Evolutionary conservation across 768 basidiomycete genomes (phyloP).

Genomic region (Sistotremastrum suecicum): DNA sequence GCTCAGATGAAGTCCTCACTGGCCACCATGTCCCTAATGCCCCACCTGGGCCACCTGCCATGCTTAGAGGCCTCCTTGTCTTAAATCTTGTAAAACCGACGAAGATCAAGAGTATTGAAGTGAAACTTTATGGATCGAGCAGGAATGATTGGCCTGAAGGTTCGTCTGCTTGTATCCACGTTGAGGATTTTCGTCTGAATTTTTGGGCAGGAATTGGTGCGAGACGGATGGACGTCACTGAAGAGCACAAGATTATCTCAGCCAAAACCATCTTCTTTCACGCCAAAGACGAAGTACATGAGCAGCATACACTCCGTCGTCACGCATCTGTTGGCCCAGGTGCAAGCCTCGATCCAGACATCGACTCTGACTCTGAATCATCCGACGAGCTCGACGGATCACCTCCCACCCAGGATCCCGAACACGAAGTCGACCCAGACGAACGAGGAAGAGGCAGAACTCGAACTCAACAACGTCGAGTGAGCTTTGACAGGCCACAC

Average conservation of each 20-base stretch:
- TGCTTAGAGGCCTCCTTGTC: slow-evolving; percentile 52
- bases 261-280: slow-evolving; percentile 61
- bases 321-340: slow-evolving; percentile 37
- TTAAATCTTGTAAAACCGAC: slow-evolving; percentile 61
- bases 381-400: slow-evolving; percentile 11
- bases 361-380: slow-evolving; percentile 19
- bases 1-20: slow-evolving; percentile 15
- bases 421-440: slow-evolving; percentile 9
- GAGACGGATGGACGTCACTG: slow-evolving; percentile 58
- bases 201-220: slow-evolving; percentile 43
- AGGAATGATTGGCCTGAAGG: slow-evolving; percentile 80
- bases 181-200: slow-evolving; percentile 2
- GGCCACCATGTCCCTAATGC: slow-evolving; percentile 24
- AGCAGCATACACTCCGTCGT: slow-evolving; percentile 28
- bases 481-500: too few relatives aligned
- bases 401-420: slow-evolving; percentile 2
- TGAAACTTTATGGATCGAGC: slow-evolving; percentile 62
- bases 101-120: slow-evolving; percentile 72
- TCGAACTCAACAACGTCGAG: too few relatives aligned
- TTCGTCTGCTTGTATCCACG: slow-evolving; percentile 18
- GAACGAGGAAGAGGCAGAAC: too few relatives aligned
- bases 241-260: slow-evolving; percentile 64
- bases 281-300: slow-evolving; percentile 22
- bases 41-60: slow-evolving; percentile 27
- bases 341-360: slow-evolving; percentile 28